A percentile compares a stretch with the other conserved stretches of the same genome.
Evolutionary conservation across 2,329 filamentous ascomycete genomes (phyloP).

Genomic region (Cadophora luteo-olivacea): DNA sequence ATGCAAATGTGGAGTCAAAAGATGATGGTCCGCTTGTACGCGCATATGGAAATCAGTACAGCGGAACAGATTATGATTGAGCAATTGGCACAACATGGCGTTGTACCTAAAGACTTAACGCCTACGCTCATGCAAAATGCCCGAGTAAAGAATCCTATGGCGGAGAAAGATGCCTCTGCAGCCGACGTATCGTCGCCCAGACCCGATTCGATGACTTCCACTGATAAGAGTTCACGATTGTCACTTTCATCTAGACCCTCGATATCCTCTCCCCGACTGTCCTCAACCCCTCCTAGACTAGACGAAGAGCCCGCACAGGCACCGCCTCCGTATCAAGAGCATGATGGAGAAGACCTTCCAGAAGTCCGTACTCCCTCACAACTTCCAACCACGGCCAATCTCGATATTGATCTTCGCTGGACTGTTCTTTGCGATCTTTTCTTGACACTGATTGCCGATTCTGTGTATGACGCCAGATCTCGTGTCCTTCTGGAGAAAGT

Average conservation of each 20-base stretch:
- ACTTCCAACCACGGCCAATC: slow-evolving; percentile 78
- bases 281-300: slow-evolving; percentile 29
- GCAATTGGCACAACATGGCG: slow-evolving; percentile 90
- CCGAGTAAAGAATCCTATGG: slow-evolving; percentile 90
- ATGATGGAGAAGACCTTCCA: slow-evolving; percentile 73
- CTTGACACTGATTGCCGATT: slow-evolving; percentile 94
- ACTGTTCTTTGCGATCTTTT: slow-evolving; percentile 97
- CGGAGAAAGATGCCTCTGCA: slow-evolving; percentile 52
- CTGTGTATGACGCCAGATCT: slow-evolving; percentile 88
- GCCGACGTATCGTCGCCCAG: slow-evolving; percentile 35
- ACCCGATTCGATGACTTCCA: slow-evolving; percentile 35
- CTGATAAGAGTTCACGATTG: slow-evolving; percentile 44
- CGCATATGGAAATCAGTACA: slow-evolving; percentile 94
- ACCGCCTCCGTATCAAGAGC: slow-evolving; percentile 66
- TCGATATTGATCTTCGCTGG: slow-evolving; percentile 97
- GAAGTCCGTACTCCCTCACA: slow-evolving; percentile 84
- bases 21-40: slow-evolving; percentile 94
- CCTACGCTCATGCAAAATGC: slow-evolving; percentile 90
- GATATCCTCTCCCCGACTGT: slow-evolving; percentile 29
- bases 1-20: slow-evolving; percentile 97
- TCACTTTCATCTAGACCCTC: slow-evolving; percentile 47
- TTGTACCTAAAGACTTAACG: slow-evolving; percentile 82
- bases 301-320: slow-evolving; percentile 57
- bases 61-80: slow-evolving; percentile 99
- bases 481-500: slow-evolving; percentile 84